Base-by-base conservation (phyloP, 148 eudicot species). In the Chenopodium suecicum region DNA sequence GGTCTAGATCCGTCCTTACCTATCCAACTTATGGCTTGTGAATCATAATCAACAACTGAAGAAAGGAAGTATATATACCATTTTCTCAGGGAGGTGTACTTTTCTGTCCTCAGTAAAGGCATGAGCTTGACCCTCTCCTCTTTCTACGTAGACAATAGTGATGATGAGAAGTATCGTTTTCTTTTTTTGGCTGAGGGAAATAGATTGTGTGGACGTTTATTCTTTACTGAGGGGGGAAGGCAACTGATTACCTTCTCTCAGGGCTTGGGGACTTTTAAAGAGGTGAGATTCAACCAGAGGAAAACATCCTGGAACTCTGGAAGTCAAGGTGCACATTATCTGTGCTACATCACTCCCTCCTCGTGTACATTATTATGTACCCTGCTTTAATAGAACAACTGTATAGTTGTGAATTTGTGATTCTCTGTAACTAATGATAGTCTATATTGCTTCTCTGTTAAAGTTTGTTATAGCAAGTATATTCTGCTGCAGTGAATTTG, bases 401-500 rank as follows among this genome's bases (percentile, higher is more conserved):
- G 62, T 56, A 56, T 4, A 14, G 17, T 13, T 56, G 22, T 14
- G 22, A 17, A 17, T 56, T 13, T 56, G 22, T 14, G 22, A 17
- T 56, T 56, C 13, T 56, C 22, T 14, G 17, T 56, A 56, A 56
- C 22, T 12, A 31, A 31, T 31, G 32, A 31, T 31, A 2, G 23
- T 17, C 9, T 20, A 56, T 6, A 31, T 50, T 44, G 27, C 34
- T 68, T 20, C 7, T 32, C 13, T 31, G 23, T 62, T 13, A 70
- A 75, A 58, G 31, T 70, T 69, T 64, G 52, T 27, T 73, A 17
- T 29, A 41, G 44, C 62, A 48, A 68, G 34, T 64, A 9, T 74
- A n/a, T 70, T 41, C 10, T 72, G 23, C 56, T 81, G 85, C 91
- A 92, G 96, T 82, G 98, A 94, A 79, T 91, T 94, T 79, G 96